phyloP scores from a whole-genome alignment of 2,329 filamentous ascomycete species.

The Cercospora citrullina region DNA sequence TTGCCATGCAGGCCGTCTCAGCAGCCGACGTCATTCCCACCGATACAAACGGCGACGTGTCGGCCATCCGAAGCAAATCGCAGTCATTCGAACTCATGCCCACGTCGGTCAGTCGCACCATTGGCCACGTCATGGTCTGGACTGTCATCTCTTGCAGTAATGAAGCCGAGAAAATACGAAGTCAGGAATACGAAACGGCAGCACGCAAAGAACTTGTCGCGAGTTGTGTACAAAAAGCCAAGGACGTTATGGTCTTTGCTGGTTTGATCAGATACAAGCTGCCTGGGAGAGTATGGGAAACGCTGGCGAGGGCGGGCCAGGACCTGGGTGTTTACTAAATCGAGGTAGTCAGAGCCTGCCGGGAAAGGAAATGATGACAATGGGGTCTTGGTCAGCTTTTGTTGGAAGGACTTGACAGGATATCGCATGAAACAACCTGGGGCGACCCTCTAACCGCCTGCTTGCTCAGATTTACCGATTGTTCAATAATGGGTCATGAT shows the following conservation, averaged over 20 bases:
- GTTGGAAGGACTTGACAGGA: not conserved
- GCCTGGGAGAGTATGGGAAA: constrained; percentile 83
- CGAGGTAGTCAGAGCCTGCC: not conserved
- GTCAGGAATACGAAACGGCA: constrained; percentile 68
- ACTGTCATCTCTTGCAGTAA: constrained; percentile 81
- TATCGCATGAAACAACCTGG: not conserved
- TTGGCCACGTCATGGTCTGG: constrained; percentile 92
- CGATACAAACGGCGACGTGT: constrained; percentile 70
- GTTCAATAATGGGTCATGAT: not conserved
- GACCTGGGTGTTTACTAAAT: constrained; percentile 51
- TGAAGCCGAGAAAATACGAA: constrained; percentile 70
- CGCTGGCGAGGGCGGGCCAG: constrained; percentile 75
- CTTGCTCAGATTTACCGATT: not conserved
- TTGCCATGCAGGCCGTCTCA: constrained; percentile 11
- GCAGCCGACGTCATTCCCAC: constrained; percentile 77
- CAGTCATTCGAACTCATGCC: constrained; percentile 77
- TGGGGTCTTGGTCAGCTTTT: not conserved
- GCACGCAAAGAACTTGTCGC: constrained; percentile 59
- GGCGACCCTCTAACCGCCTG: not conserved
- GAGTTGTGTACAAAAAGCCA: constrained; percentile 74
- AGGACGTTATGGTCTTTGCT: constrained; percentile 91
- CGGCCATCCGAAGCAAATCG: constrained; percentile 75
- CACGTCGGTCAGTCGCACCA: constrained; percentile 79
- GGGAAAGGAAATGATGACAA: not conserved
- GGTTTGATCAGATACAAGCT: constrained; percentile 89